Conservation (phyloP, 768 basidiomycete genomes). For the Pseudohyphozyma bogoriensis region DNA sequence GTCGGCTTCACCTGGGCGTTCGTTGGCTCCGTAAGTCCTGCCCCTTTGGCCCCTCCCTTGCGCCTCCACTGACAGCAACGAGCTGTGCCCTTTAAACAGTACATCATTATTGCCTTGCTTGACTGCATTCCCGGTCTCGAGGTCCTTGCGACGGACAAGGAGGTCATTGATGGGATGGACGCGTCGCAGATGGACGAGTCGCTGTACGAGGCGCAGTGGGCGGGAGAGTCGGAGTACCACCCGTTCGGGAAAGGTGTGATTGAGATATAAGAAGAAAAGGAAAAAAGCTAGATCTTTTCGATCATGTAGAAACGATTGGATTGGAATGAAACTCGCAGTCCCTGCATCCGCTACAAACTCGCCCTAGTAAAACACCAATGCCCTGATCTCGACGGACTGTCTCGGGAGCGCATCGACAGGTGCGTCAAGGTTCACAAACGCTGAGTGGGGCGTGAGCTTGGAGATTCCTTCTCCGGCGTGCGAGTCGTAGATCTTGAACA, state of each 20-base stretch:
- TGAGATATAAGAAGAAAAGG: neutral
- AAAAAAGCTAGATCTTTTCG: too few relatives aligned
- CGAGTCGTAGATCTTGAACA: constrained; percentile 43
- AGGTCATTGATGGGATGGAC: neutral
- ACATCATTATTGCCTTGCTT: neutral
- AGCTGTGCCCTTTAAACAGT: neutral
- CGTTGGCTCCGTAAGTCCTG: neutral
- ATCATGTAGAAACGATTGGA: too few relatives aligned
- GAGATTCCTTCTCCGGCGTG: constrained; percentile 42
- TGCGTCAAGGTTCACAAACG: constrained; percentile 50
- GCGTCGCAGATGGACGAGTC: neutral
- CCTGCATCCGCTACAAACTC: too few relatives aligned
- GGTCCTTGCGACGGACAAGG: constrained; percentile 6
- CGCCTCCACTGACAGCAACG: neutral
- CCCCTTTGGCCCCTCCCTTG: too few relatives aligned
- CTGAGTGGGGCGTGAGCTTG: constrained; percentile 54
- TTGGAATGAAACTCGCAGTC: too few relatives aligned
- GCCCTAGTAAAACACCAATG: constrained; percentile 43
- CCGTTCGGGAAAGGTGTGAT: neutral
- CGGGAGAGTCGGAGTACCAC: constrained; percentile 1
- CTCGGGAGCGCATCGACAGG: constrained; percentile 46
- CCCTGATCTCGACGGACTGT: constrained; percentile 45
- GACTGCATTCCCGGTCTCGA: constrained; percentile 8
- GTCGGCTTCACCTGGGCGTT: neutral
- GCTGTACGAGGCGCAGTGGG: neutral